These are phyloP conservation scores for Stephania yunnanensis DNA, from an alignment of 164 flowering plant genomes.

Conservation along the genomic window DNA sequence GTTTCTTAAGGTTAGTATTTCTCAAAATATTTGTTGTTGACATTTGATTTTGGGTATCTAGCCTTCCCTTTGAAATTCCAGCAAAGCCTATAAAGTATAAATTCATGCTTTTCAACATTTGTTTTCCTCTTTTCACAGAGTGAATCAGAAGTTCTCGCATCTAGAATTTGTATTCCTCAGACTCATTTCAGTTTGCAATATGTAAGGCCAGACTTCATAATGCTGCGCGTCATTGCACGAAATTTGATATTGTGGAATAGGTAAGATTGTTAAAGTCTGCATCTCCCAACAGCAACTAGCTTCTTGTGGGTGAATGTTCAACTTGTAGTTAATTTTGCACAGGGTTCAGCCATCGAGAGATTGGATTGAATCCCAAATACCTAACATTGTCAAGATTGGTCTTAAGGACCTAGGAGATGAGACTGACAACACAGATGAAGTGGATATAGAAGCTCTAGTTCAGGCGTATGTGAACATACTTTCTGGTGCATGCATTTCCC, in stretches of 20 bases:
- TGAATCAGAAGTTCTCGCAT: constrained; percentile 62
- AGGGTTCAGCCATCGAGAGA: constrained; percentile 71
- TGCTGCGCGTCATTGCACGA: constrained; percentile 94
- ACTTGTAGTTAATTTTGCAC: constrained; percentile 13
- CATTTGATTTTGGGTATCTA: not conserved
- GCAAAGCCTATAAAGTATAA: not conserved
- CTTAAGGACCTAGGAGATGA: constrained; percentile 49
- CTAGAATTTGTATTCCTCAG: constrained; percentile 72
- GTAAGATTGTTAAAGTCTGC: constrained; percentile 30
- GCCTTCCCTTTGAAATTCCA: not conserved
- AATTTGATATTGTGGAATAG: constrained; percentile 96
- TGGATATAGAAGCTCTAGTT: constrained; percentile 70
- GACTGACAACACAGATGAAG: constrained; percentile 46
- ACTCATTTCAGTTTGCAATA: constrained; percentile 80
- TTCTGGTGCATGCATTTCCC: constrained; percentile 83
- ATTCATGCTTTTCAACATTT: not conserved
- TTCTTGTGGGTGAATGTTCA: constrained; percentile 6
- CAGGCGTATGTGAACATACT: constrained; percentile 88
- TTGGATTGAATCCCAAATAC: constrained; percentile 86
- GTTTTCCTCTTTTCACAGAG: constrained; percentile 49
- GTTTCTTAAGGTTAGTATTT: constrained; percentile 67
- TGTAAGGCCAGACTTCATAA: constrained; percentile 94
- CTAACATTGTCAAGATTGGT: constrained; percentile 60
- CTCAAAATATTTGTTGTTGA: not conserved
- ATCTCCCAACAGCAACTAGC: not conserved